These are phyloP conservation scores for Babesia ovata DNA, from an alignment of 169 alveolate species.

Conservation along the genomic window DNA sequence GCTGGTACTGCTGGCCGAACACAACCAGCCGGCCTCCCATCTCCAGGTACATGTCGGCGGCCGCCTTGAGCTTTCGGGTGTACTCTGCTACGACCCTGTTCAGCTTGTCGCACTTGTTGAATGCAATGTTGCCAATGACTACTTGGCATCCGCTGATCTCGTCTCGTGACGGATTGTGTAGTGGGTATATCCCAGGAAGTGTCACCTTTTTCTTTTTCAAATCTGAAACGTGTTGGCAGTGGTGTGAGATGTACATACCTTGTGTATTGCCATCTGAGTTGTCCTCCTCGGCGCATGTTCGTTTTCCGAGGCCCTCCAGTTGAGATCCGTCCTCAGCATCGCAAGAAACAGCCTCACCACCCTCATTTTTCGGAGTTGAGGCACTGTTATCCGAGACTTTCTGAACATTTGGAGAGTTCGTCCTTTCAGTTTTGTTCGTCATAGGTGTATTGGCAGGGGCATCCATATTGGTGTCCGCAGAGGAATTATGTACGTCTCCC, in stretches of 20 bases:
- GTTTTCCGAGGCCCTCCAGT: not conserved
- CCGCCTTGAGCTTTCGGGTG: constrained; percentile 24
- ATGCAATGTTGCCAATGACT: constrained; percentile 54
- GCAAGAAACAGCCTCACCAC: not conserved
- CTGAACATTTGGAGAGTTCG: not conserved
- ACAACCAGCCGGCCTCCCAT: constrained; percentile 55
- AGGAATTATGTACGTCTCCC: not conserved
- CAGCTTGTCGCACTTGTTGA: constrained; percentile 55
- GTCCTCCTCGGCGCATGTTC: not conserved
- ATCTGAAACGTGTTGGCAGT: not conserved
- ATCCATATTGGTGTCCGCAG: not conserved
- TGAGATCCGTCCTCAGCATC: too few relatives aligned
- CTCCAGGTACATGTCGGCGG: constrained; percentile 51
- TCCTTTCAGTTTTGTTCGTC: not conserved
- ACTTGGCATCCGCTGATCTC: constrained; percentile 35
- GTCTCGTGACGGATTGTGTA: constrained; percentile 18
- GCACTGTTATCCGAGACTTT: not conserved
- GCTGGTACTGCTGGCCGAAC: constrained; percentile 66
- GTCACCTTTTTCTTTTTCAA: constrained; percentile 9
- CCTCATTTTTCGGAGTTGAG: not conserved
- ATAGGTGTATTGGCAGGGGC: not conserved
- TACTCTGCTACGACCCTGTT: constrained; percentile 41
- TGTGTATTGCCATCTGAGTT: not conserved
- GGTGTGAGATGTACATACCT: too few relatives aligned
- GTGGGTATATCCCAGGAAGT: constrained; percentile 61